Base-by-base conservation (phyloP, 2,329 filamentous ascomycete genomes). In the Trichoderma sp. region DNA sequence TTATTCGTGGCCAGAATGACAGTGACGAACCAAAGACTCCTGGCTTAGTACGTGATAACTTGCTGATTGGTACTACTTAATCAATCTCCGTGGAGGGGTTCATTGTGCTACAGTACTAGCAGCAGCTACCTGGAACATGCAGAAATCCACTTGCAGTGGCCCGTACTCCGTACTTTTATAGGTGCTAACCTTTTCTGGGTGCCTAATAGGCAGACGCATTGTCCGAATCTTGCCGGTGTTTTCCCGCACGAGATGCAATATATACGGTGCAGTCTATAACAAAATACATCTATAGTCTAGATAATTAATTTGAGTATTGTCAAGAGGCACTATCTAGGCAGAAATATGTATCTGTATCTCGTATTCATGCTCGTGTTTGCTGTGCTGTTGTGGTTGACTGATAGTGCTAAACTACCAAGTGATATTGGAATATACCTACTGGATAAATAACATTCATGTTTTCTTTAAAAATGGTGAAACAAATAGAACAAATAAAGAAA, bases 11-110 rank as follows among this genome's bases (percentile, higher is more conserved):
- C 65, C 27, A 68, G 33, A 60, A 62, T 24, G 53, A 53, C 45
- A 63, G 50, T 74, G 71, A 74, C 63, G 71, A 74, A 76, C 68
- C 56, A 53, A 59, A 62, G 24, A 60, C 62, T 74, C 62, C 33
- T 75, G 45, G 63, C 33, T 59, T 45, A 35, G 63, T 60, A 45
- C 45, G 41, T 29, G 72, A 60, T 63, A 75, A 35, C 62, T 74
- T 68, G 64, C 31, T 66, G 60, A 68, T 74, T 75, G 41, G 60
- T 35, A 74, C 35, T 31, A 33, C 60, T 33, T 63, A 63, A 35
- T 35, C 29, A 35, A 66, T 27, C 45, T 38, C 31, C 27, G 24
- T 73, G 59, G 62, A 73, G 71, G 71, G 59, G 67, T 60, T 31
- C 67, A 29, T 21, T 24, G 41, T 45, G 38, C 31, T 64, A 38